A percentile compares a stretch with the other conserved stretches of the same genome.
Evolutionary conservation across 1,139 yeast species (phyloP).

Genomic region (Scheffersomyces titani): DNA sequence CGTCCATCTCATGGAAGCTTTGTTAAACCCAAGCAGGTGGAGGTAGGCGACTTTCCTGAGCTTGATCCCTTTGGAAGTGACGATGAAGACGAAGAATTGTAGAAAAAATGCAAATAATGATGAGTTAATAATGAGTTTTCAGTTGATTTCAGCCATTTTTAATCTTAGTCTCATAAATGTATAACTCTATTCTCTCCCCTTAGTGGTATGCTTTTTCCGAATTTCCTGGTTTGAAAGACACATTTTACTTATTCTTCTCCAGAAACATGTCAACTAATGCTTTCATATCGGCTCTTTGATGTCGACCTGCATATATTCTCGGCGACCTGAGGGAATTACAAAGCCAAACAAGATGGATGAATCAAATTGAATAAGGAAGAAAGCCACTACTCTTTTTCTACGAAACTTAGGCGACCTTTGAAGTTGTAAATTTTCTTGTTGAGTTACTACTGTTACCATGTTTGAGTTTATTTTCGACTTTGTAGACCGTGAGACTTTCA

Average conservation of each 20-base stretch:
- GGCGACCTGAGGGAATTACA: neutral
- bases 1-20: constrained; percentile 49
- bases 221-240: neutral
- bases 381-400: neutral
- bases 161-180: neutral
- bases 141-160: neutral
- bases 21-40: constrained; percentile 50
- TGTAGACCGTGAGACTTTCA: constrained; percentile 34
- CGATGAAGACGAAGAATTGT: constrained; percentile 27
- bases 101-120: neutral
- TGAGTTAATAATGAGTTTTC: neutral
- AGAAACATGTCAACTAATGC: neutral
- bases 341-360: neutral
- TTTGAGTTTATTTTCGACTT: constrained; percentile 40
- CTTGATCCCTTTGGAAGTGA: constrained; percentile 41
- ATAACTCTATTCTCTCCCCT: neutral
- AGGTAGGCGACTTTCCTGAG: constrained; percentile 56
- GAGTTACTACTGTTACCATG: constrained; percentile 11
- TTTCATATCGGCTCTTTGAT: neutral
- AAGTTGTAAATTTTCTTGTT: neutral
- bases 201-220: neutral
- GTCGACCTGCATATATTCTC: neutral
- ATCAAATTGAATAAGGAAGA: neutral
- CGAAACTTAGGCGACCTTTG: neutral
- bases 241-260: neutral